Evolutionary conservation across 495 filamentous ascomycete genomes (phyloP).

Genomic region (Lophium mytilinum): DNA sequence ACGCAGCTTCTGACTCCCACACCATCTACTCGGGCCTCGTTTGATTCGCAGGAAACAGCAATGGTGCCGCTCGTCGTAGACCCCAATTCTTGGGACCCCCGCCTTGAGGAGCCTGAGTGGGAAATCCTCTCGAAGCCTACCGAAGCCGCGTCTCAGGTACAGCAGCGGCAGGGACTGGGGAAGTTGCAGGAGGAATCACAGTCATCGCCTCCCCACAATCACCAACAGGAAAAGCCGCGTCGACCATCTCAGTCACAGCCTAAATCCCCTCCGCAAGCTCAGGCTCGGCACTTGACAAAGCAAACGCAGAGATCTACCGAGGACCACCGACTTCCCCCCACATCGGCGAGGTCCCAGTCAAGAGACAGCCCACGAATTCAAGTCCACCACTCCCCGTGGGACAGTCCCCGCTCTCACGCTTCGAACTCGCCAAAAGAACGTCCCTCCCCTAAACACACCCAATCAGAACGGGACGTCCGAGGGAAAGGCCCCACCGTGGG

Average conservation of each 20-base stretch:
- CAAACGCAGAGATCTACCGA: not conserved
- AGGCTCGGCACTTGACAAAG: not conserved
- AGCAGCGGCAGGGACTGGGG: not conserved
- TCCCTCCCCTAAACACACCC: too few relatives aligned
- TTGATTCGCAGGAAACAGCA: conserved; percentile 37
- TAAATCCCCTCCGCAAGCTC: too few relatives aligned
- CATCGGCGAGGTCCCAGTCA: too few relatives aligned
- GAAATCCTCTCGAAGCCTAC: conserved; percentile 38
- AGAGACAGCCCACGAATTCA: too few relatives aligned
- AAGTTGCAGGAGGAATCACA: too few relatives aligned
- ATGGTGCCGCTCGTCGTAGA: conserved; percentile 24
- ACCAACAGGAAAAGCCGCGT: not conserved
- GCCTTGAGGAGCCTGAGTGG: conserved; percentile 41
- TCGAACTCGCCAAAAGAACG: too few relatives aligned
- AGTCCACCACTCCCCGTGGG: too few relatives aligned
- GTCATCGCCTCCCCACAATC: not conserved
- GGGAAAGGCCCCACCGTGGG: conserved; percentile 1
- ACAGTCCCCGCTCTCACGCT: too few relatives aligned
- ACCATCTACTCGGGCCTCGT: conserved; percentile 37
- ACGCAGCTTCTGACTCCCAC: conserved; percentile 10
- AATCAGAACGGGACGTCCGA: too few relatives aligned
- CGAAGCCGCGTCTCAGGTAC: not conserved
- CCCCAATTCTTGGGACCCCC: conserved; percentile 27
- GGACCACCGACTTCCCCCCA: too few relatives aligned
- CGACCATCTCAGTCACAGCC: too few relatives aligned